Evolutionary conservation across 2,329 filamentous ascomycete genomes (phyloP).

Genomic region (Aspergillus sp.): DNA sequence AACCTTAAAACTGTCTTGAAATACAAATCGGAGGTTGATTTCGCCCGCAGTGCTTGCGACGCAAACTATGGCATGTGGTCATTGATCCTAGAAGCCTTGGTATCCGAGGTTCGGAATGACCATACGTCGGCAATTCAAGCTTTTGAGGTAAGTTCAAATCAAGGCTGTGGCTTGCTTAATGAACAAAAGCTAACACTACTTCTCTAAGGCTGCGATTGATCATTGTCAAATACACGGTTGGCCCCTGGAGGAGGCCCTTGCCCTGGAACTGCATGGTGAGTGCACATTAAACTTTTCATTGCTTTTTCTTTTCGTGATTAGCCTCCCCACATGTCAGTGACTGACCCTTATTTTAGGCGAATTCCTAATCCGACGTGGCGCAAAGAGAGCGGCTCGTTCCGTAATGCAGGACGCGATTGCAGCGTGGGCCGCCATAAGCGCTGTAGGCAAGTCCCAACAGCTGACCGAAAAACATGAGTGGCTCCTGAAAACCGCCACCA

Average conservation of each 20-base stretch:
- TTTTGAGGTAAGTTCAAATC: conserved; percentile 29
- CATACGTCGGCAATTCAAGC: conserved; percentile 45
- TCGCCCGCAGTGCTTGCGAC: conserved; percentile 53
- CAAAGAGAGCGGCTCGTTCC: conserved; percentile 57
- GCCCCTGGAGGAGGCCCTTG: conserved; percentile 58
- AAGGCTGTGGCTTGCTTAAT: neutral
- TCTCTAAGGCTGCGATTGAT: conserved; percentile 56
- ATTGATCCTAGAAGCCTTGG: conserved; percentile 54
- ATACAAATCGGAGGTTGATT: conserved; percentile 54
- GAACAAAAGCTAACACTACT: neutral
- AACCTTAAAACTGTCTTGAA: conserved; percentile 49
- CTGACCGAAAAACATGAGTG: conserved; percentile 60
- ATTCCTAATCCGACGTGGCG: conserved; percentile 56
- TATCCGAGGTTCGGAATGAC: conserved; percentile 50
- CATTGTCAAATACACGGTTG: conserved; percentile 60
- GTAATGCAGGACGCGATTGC: conserved; percentile 59
- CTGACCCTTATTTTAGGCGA: conserved; percentile 36
- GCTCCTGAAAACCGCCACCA: conserved; percentile 56
- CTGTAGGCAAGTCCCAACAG: conserved; percentile 58
- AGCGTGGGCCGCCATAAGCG: conserved; percentile 58
- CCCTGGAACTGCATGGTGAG: conserved; percentile 59
- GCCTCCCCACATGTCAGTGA: neutral
- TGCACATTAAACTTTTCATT: neutral
- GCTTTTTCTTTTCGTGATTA: conserved; percentile 4
- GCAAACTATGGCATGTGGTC: conserved; percentile 62